A percentile compares a stretch with the other conserved stretches of the same genome.
phyloP scores from a whole-genome alignment of 1,284 basidiomycete species.

The Psilocybe mexicana region DNA sequence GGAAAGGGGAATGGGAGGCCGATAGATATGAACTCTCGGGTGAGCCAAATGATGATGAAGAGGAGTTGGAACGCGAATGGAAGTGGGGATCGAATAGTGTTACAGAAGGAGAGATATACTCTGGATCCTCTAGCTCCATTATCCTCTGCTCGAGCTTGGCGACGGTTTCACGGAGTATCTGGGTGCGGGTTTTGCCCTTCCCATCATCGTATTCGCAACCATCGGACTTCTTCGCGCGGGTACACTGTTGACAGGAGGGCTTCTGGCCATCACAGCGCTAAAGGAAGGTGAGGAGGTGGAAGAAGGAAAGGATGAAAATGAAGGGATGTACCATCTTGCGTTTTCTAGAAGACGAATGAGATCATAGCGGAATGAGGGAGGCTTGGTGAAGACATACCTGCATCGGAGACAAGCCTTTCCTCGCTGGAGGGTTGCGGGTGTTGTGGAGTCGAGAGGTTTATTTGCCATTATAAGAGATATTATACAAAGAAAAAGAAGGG shows the following conservation, averaged over 20 bases:
- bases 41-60: slow-evolving; percentile 64
- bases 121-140: slow-evolving; percentile 60
- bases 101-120: slow-evolving; percentile 53
- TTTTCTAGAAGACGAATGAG: slow-evolving; percentile 46
- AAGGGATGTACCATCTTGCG: slow-evolving; percentile 65
- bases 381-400: slow-evolving; percentile 40
- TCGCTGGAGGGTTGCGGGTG: slow-evolving; percentile 45
- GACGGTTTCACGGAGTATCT: slow-evolving; percentile 60
- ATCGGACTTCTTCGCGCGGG: slow-evolving; percentile 59
- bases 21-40: slow-evolving; percentile 59
- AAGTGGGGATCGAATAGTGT: slow-evolving; percentile 55
- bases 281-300: neutral
- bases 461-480: slow-evolving; percentile 46
- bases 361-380: slow-evolving; percentile 2
- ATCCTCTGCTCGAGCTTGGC: slow-evolving; percentile 56
- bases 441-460: slow-evolving; percentile 39
- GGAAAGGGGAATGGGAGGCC: slow-evolving; percentile 62
- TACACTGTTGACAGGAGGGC: slow-evolving; percentile 62
- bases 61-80: slow-evolving; percentile 54
- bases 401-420: slow-evolving; percentile 72
- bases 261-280: slow-evolving; percentile 62
- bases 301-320: neutral
- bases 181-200: slow-evolving; percentile 64
- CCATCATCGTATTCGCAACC: slow-evolving; percentile 64
- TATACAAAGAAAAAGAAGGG: slow-evolving; percentile 27